Evolutionary conservation across 768 basidiomycete genomes (phyloP).

Genomic region (Suillus fuscotomentosus): DNA sequence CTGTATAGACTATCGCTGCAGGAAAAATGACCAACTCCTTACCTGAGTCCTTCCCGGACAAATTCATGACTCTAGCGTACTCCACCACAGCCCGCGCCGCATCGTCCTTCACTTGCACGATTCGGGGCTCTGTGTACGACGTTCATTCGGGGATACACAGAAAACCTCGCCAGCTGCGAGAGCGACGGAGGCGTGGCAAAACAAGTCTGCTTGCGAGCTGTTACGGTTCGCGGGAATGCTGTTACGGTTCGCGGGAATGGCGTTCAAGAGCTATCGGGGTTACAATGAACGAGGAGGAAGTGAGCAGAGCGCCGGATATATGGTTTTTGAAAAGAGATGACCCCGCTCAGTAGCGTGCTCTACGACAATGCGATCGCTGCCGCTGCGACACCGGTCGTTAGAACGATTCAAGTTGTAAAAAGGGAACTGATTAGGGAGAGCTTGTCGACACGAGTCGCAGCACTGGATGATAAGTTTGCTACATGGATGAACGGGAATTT

Average conservation of each 20-base stretch:
- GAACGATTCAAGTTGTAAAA: too few species aligned
- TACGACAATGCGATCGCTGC: too few species aligned
- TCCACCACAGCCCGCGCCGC: constrained; percentile 46
- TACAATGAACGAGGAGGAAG: constrained; percentile 61
- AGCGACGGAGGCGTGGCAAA: constrained; percentile 53
- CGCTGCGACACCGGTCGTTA: too few species aligned
- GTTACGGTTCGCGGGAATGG: too few species aligned
- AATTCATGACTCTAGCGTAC: constrained; percentile 46
- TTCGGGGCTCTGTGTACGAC: constrained; percentile 46
- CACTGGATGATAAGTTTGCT: constrained; percentile 31
- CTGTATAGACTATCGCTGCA: constrained; percentile 67
- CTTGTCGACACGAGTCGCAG: too few species aligned
- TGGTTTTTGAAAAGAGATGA: too few species aligned
- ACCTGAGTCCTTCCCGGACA: constrained; percentile 11
- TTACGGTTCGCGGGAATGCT: too few species aligned
- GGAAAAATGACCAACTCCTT: constrained; percentile 53
- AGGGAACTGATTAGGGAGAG: too few species aligned
- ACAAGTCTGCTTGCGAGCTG: constrained; percentile 42
- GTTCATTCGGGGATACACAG: constrained; percentile 67
- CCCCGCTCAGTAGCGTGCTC: too few species aligned
- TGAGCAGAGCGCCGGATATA: too few species aligned
- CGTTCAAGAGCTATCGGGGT: too few species aligned
- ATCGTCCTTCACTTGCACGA: constrained; percentile 56
- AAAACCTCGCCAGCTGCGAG: constrained; percentile 55
- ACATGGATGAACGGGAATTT: not conserved